Evolutionary conservation across 805 yeast genomes (phyloP).

Genomic region (Candida nemodendra): DNA sequence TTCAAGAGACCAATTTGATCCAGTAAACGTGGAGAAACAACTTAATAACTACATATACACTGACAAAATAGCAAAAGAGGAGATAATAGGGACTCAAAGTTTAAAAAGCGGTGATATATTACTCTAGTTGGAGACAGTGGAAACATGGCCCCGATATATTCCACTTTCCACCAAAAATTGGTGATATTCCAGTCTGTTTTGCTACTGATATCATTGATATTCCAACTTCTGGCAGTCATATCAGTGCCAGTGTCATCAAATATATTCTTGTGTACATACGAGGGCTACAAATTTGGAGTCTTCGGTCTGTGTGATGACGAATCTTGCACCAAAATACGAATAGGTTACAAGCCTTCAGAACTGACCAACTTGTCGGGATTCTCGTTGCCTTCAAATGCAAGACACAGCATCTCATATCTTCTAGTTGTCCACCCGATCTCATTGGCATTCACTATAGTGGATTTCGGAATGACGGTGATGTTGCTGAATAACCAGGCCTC

Average conservation of each 20-base stretch:
- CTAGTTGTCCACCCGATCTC: slow-evolving; percentile 69
- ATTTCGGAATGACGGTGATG: slow-evolving; percentile 40
- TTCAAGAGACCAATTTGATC: background rate
- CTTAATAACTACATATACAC: too few species aligned
- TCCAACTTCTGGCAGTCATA: slow-evolving; percentile 58
- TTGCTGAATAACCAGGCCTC: slow-evolving; percentile 37
- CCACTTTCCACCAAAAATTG: slow-evolving; percentile 19
- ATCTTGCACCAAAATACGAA: slow-evolving; percentile 39
- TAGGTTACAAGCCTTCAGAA: slow-evolving; percentile 43
- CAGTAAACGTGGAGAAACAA: too few species aligned
- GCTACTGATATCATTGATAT: slow-evolving; percentile 49
- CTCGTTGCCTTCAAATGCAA: slow-evolving; percentile 57
- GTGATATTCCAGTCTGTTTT: slow-evolving; percentile 24
- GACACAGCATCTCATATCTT: slow-evolving; percentile 56
- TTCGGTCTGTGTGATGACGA: slow-evolving; percentile 58
- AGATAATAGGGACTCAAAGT: too few species aligned
- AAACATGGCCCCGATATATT: too few species aligned
- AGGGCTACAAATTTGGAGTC: slow-evolving; percentile 59
- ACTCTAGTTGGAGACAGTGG: too few species aligned
- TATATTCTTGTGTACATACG: slow-evolving; percentile 49
- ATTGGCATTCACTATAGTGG: slow-evolving; percentile 49
- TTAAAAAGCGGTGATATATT: too few species aligned
- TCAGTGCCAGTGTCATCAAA: slow-evolving; percentile 56
- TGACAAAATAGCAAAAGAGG: too few species aligned
- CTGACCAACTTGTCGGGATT: slow-evolving; percentile 38